Conservation (phyloP, 257 asterid genomes). For the Dorcoceras hygrometricum region DNA sequence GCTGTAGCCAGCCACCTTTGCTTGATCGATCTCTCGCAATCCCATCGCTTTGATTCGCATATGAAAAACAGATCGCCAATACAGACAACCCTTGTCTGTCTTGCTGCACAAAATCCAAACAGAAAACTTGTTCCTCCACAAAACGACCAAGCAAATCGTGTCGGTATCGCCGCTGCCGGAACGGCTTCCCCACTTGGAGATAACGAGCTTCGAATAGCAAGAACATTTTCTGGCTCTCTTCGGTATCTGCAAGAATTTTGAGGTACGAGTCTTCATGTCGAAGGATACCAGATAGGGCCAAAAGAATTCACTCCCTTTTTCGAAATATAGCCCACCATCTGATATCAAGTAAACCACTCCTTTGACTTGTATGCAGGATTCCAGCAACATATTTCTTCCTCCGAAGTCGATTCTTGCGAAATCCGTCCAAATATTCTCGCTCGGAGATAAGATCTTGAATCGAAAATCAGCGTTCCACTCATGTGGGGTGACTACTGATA, state of each 20-base stretch:
- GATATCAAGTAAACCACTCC: slow-evolving; percentile 18
- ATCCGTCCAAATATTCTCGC: slow-evolving; percentile 5
- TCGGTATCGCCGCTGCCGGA: too few relatives aligned
- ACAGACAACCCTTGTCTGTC: too few relatives aligned
- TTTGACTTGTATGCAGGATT: background rate
- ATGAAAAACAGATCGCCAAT: background rate
- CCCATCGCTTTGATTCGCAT: slow-evolving; percentile 8
- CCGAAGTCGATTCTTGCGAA: slow-evolving; percentile 5
- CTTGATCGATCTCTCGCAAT: background rate
- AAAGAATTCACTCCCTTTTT: too few relatives aligned
- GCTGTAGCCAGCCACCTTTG: background rate
- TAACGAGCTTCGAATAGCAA: background rate
- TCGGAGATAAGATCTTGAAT: background rate
- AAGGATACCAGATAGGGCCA: slow-evolving; percentile 23
- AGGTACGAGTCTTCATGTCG: background rate
- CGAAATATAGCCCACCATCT: background rate
- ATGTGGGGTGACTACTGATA: background rate
- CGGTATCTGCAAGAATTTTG: slow-evolving; percentile 10
- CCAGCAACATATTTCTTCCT: background rate
- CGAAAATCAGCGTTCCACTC: background rate
- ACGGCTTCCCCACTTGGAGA: slow-evolving; percentile 6
- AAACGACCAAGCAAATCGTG: slow-evolving; percentile 9
- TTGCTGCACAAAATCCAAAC: background rate
- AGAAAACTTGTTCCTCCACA: background rate
- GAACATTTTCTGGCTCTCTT: background rate